These are phyloP conservation scores for Heimioporus sp. DNA, from an alignment of 768 basidiomycete genomes.

Conservation along the genomic window DNA sequence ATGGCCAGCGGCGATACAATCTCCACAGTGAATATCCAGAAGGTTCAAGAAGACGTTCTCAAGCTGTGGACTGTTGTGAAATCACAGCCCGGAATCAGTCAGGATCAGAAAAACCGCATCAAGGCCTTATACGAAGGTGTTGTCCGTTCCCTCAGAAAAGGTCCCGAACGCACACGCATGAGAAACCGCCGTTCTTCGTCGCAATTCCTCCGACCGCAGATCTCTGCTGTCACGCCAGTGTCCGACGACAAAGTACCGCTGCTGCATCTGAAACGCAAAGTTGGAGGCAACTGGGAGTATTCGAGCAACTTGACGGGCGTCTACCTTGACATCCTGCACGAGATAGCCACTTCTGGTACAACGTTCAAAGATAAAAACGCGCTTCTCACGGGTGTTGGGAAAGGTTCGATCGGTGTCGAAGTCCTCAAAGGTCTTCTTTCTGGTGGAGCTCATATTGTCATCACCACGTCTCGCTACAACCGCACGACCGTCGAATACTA, in stretches of 20 bases:
- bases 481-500: conserved; percentile 97
- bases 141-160: conserved; percentile 85
- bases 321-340: conserved; percentile 95
- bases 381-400: conserved; percentile 94
- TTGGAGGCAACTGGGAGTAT: conserved; percentile 94
- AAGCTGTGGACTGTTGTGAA: conserved; percentile 98
- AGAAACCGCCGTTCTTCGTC: conserved; percentile 90
- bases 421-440: conserved; percentile 95
- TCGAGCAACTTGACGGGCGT: conserved; percentile 94
- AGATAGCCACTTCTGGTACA: conserved; percentile 97
- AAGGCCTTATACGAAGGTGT: conserved; percentile 96
- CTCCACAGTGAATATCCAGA: conserved; percentile 88
- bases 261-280: conserved; percentile 95
- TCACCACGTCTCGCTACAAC: conserved; percentile 97
- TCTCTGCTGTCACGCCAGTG: conserved; percentile 68
- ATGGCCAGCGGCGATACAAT: conserved; percentile 96
- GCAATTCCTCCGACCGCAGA: conserved; percentile 92
- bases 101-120: conserved; percentile 94
- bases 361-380: conserved; percentile 99
- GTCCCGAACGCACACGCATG: conserved; percentile 57
- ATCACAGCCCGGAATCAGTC: conserved; percentile 94
- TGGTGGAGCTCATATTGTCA: conserved; percentile 93
- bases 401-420: conserved; percentile 97
- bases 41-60: conserved; percentile 95
- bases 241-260: conserved; percentile 89